A percentile compares a stretch with the other conserved stretches of the same genome.
Conservation (phyloP, 352 stramenopile genomes). For the Globisporangium mamillatum region DNA sequence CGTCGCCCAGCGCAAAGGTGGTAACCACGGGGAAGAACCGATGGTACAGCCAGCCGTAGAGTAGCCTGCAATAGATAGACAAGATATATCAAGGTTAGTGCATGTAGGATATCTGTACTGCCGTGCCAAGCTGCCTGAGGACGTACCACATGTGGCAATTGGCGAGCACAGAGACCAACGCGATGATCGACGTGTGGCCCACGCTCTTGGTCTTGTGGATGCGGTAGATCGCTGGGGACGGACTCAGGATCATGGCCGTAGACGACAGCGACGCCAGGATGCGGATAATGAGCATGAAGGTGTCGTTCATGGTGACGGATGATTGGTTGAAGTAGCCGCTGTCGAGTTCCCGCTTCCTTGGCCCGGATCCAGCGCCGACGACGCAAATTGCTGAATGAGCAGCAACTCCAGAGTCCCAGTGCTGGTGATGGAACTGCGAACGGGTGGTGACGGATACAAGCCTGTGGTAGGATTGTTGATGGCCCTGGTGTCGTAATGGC, state of each 20-base stretch:
- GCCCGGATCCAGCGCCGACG: not conserved
- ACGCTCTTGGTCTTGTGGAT: constrained; percentile 36
- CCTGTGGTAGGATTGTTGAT: not conserved
- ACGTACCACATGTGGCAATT: constrained; percentile 35
- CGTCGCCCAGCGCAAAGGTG: constrained; percentile 44
- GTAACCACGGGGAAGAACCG: constrained; percentile 34
- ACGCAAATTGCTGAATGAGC: constrained; percentile 3
- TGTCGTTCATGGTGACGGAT: not conserved
- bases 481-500: too few species aligned
- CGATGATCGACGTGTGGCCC: constrained; percentile 34
- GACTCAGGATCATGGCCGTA: constrained; percentile 34
- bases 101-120: not conserved
- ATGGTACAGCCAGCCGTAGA: constrained; percentile 13
- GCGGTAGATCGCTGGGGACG: constrained; percentile 33
- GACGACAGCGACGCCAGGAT: constrained; percentile 34
- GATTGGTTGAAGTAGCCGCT: not conserved
- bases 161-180: constrained; percentile 37
- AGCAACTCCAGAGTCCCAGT: not conserved
- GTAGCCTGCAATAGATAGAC: not conserved
- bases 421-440: not conserved
- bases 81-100: not conserved
- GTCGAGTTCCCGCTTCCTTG: not conserved
- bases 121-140: not conserved
- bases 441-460: not conserved
- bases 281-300: constrained; percentile 8